Percentiles rank a stretch among this genome's conserved stretches.
Evolutionary conservation across 2,329 filamentous ascomycete species (phyloP).

Genomic region (Pestalotiopsis sp.): DNA sequence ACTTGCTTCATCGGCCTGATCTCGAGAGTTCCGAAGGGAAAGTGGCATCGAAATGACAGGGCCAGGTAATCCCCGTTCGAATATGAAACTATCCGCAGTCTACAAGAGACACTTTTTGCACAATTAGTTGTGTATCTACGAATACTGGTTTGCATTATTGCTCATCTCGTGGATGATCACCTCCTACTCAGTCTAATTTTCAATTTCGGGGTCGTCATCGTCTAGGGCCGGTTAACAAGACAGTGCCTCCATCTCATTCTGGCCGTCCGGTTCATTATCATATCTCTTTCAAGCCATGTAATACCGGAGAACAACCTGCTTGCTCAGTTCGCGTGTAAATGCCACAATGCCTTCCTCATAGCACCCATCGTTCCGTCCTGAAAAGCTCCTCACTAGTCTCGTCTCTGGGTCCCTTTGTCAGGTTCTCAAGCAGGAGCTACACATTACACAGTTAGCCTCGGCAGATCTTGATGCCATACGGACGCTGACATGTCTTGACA

Average conservation of each 20-base stretch:
- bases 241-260: not conserved
- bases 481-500: not conserved
- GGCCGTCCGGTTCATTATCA: not conserved
- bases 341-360: not conserved
- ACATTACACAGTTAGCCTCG: not conserved
- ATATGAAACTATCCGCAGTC: too few species aligned
- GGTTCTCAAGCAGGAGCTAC: not conserved
- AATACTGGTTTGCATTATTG: not conserved
- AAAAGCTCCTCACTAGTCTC: not conserved
- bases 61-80: too few species aligned
- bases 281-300: not conserved
- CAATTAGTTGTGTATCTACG: too few species aligned
- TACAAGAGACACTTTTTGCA: too few species aligned
- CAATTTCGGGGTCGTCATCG: not conserved
- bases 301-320: too few species aligned
- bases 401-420: not conserved
- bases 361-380: not conserved
- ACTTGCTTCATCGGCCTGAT: too few species aligned
- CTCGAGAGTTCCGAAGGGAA: too few species aligned
- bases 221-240: not conserved
- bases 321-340: too few species aligned
- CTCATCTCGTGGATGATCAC: not conserved
- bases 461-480: not conserved
- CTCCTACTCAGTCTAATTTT: not conserved
- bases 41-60: too few species aligned